These are phyloP conservation scores for Ogataea parapolymorpha DNA, from an alignment of 805 yeast genomes.

Conservation along the genomic window DNA sequence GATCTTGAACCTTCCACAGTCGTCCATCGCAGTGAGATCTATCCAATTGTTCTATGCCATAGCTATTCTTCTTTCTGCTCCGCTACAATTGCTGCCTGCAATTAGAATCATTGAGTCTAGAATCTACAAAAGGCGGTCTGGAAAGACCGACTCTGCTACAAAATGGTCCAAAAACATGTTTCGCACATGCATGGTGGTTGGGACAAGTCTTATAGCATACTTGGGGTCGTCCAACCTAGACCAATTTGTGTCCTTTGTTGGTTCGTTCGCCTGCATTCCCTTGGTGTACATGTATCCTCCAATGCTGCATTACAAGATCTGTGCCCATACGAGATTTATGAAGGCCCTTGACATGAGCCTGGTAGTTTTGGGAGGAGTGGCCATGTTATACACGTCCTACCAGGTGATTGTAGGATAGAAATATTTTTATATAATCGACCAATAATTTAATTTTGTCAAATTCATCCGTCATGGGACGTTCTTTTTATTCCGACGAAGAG, in stretches of 20 bases:
- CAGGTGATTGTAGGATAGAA: constrained; percentile 36
- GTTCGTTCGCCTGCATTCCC: constrained; percentile 83
- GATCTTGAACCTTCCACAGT: constrained; percentile 68
- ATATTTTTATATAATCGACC: neutral
- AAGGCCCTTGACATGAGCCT: constrained; percentile 46
- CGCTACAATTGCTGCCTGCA: constrained; percentile 79
- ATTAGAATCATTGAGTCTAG: constrained; percentile 67
- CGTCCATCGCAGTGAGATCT: constrained; percentile 53
- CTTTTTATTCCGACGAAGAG: constrained; percentile 54
- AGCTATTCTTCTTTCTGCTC: constrained; percentile 75
- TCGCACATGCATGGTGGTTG: constrained; percentile 50
- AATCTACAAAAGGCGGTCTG: constrained; percentile 53
- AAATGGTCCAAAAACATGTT: constrained; percentile 69
- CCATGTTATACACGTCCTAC: constrained; percentile 66
- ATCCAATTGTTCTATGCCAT: constrained; percentile 71
- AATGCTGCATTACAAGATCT: constrained; percentile 59
- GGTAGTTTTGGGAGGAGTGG: constrained; percentile 52
- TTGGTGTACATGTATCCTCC: constrained; percentile 86
- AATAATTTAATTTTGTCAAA: neutral
- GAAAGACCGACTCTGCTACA: constrained; percentile 48
- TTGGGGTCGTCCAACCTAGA: constrained; percentile 69
- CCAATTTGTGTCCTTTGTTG: constrained; percentile 73
- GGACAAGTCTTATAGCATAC: constrained; percentile 58
- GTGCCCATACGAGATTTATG: constrained; percentile 38
- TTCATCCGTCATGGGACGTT: constrained; percentile 30